Evolutionary conservation across 345 rosid species (phyloP).

Genomic region (Eucalyptus grandis): DNA sequence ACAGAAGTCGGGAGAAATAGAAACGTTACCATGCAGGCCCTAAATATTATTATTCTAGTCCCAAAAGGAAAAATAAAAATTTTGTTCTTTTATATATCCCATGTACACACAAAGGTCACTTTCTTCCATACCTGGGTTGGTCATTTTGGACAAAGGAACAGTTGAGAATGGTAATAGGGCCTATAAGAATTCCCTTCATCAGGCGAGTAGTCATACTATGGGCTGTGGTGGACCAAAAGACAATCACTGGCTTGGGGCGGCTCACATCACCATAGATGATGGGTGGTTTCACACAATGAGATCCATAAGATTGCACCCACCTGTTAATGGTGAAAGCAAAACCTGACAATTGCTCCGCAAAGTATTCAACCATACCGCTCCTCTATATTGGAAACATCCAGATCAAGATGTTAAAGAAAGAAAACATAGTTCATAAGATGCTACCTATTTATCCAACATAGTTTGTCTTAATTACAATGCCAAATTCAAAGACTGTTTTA

Average conservation of each 20-base stretch:
- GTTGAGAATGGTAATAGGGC: too few relatives aligned
- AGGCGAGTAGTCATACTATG: too few relatives aligned
- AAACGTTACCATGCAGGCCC: rapidly evolving
- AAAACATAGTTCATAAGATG: too few relatives aligned
- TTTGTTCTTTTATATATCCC: too few relatives aligned
- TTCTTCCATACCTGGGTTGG: neutral
- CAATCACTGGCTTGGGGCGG: too few relatives aligned
- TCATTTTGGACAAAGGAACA: conserved; percentile 5
- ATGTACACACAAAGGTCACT: too few relatives aligned
- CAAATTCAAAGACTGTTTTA: neutral
- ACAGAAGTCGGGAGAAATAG: rapidly evolving
- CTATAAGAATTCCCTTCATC: too few relatives aligned
- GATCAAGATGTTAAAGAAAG: neutral
- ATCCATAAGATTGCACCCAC: conserved; percentile 97
- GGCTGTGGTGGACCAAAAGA: too few relatives aligned
- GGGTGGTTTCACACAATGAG: conserved; percentile 99
- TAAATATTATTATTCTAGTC: neutral
- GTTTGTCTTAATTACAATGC: too few relatives aligned
- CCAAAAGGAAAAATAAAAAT: too few relatives aligned
- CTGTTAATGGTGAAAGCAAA: conserved; percentile 87
- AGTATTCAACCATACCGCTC: conserved; percentile 96
- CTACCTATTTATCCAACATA: too few relatives aligned
- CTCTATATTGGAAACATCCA: conserved; percentile 30
- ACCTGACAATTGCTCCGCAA: conserved; percentile 86
- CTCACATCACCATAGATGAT: conserved; percentile 33